Percentiles rank a stretch among this genome's conserved stretches.
These are phyloP conservation scores for Gremmenia infestans DNA, from an alignment of 2,329 filamentous ascomycete genomes.

Conservation along the genomic window DNA sequence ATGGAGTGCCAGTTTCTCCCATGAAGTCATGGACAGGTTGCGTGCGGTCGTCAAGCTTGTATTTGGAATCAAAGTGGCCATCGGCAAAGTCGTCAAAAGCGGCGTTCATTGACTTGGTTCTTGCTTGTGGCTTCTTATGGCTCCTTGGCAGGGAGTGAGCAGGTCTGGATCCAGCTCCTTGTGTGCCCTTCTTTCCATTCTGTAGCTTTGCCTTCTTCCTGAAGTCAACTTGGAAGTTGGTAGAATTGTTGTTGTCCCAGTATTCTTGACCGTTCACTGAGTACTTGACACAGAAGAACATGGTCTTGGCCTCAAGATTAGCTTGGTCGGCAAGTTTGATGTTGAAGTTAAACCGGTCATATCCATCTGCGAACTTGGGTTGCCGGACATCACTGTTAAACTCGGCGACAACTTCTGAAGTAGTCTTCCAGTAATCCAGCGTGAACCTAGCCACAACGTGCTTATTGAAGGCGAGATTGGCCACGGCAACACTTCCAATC, in stretches of 20 bases:
- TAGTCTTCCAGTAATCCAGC: slow-evolving; percentile 97
- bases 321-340: slow-evolving; percentile 89
- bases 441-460: slow-evolving; percentile 89
- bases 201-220: slow-evolving; percentile 66
- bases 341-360: slow-evolving; percentile 88
- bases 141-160: slow-evolving; percentile 60
- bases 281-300: slow-evolving; percentile 90
- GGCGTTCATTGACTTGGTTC: slow-evolving; percentile 48
- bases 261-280: slow-evolving; percentile 76
- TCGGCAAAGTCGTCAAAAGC: slow-evolving; percentile 67
- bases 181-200: slow-evolving; percentile 50
- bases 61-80: slow-evolving; percentile 39
- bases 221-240: slow-evolving; percentile 95
- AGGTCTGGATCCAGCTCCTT: slow-evolving; percentile 47
- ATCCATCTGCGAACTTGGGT: slow-evolving; percentile 58
- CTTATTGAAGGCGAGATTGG: slow-evolving; percentile 89
- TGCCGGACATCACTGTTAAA: slow-evolving; percentile 74
- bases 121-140: slow-evolving; percentile 48
- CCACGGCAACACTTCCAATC: slow-evolving; percentile 76
- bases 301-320: slow-evolving; percentile 85
- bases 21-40: slow-evolving; percentile 58
- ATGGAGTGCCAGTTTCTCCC: slow-evolving; percentile 52
- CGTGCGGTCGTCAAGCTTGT: slow-evolving; percentile 48
- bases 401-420: slow-evolving; percentile 88
- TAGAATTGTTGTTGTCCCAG: slow-evolving; percentile 88